Base-by-base conservation (phyloP, 2,329 filamentous ascomycete species). In the Helotiales sp. region DNA sequence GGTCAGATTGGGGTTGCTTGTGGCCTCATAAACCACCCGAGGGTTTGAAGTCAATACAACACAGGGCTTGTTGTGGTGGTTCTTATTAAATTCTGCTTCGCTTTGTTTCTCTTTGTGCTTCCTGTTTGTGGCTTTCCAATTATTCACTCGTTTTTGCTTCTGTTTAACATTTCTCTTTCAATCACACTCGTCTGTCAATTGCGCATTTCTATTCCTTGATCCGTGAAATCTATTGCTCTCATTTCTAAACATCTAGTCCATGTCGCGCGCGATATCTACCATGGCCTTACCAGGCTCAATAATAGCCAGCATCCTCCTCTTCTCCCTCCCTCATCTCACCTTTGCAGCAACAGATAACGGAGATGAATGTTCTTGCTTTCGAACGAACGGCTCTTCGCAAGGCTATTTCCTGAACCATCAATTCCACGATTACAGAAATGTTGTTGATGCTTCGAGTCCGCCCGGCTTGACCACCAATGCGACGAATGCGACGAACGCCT, bases 341-440 rank as follows among this genome's bases (percentile, higher is more conserved):
- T 24, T 43, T 1, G 73, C 74, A 61, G 71, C 75, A 49, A 75
- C 62, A 20, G 72, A 75, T 26, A 75, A 73, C 52, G 73, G 65
- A 7, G 64, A 72, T 26, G 72, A 69, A 43, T 76, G 74, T 57
- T 67, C 69, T 17, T 76, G 75, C 57, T 76, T 75, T 40, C 71
- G 61, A 22, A 76, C 75, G 5, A 73, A 74, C 63, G 70, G 66
- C 28, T 66, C 72, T 1, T 74, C 75, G 2, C 60, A 61, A n/a
- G 72, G 70, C 24, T 75, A 76, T 57, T 76, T 75, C 60, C 69
- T 67, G 26, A 71, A 70, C 50, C 74, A 76, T 32, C 68, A 72
- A n/a, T 76, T 76, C 59, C 70, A 73, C 47, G 75, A 76, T 59
- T 76, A 68, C 63, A 63, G 75, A 40, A 72, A 74, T 34, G 47